Conservation (phyloP, 1,284 basidiomycete genomes). For the Meripilus lineatus region DNA sequence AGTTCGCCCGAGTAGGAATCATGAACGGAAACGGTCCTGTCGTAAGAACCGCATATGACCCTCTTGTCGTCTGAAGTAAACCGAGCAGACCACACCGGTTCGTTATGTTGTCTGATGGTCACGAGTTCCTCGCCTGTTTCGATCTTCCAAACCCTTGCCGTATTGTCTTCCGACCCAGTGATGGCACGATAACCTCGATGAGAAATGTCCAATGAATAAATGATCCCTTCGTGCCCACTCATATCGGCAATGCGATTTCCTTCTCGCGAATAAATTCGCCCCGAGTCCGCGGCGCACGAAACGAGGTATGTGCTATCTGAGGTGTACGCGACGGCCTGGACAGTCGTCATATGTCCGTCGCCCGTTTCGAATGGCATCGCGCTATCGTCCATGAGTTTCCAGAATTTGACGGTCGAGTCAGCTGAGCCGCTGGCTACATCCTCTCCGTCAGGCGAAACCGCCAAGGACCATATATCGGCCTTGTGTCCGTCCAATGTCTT, state of each 20-base stretch:
- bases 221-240: slow-evolving; percentile 17
- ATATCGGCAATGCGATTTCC: slow-evolving; percentile 12
- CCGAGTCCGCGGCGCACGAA: background rate
- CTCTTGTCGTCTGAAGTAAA: slow-evolving; percentile 29
- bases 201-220: slow-evolving; percentile 22
- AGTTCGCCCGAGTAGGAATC: background rate
- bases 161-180: slow-evolving; percentile 23
- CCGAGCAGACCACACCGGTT: slow-evolving; percentile 27
- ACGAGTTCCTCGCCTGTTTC: slow-evolving; percentile 13
- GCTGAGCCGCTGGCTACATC: too few relatives aligned
- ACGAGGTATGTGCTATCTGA: slow-evolving; percentile 9
- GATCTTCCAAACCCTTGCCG: slow-evolving; percentile 20
- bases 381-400: too few relatives aligned
- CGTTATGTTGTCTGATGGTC: slow-evolving; percentile 18
- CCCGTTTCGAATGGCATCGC: background rate
- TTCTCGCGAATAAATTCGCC: slow-evolving; percentile 6
- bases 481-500: too few relatives aligned
- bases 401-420: too few relatives aligned
- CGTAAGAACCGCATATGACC: slow-evolving; percentile 30
- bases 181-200: slow-evolving; percentile 18
- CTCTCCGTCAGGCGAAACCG: too few relatives aligned
- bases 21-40: slow-evolving; percentile 18
- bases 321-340: slow-evolving; percentile 9
- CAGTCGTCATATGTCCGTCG: background rate
- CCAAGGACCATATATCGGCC: too few relatives aligned